Percentiles rank a stretch among this genome's conserved stretches.
These are phyloP conservation scores for Penicillium thymicola DNA, from an alignment of 2,329 filamentous ascomycete species.

Conservation along the genomic window DNA sequence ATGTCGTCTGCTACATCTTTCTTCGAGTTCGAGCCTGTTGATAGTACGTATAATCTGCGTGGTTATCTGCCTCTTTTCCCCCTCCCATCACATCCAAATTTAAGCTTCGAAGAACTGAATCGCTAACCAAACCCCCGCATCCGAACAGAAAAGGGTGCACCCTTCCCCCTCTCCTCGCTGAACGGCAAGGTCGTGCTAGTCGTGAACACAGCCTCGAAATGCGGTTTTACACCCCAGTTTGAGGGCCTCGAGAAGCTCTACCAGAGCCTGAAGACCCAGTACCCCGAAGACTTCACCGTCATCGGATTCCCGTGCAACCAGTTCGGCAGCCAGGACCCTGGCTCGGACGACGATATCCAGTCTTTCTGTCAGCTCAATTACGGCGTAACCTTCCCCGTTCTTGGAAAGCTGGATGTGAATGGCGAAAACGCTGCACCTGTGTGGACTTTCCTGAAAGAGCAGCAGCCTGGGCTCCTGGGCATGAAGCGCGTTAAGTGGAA, in stretches of 20 bases:
- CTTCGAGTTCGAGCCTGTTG: conserved; percentile 58
- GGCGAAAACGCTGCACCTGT: conserved; percentile 75
- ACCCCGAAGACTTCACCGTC: conserved; percentile 77
- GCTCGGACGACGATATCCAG: conserved; percentile 75
- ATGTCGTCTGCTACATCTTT: conserved; percentile 59
- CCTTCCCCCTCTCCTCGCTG: conserved; percentile 67
- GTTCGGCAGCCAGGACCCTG: conserved; percentile 87
- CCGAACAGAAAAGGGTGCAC: conserved; percentile 65
- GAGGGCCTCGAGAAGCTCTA: conserved; percentile 86
- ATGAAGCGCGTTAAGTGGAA: conserved; percentile 97
- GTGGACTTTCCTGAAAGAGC: conserved; percentile 69
- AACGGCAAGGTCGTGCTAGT: conserved; percentile 91
- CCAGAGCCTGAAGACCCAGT: conserved; percentile 66
- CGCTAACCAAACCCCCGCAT: conserved; percentile 5
- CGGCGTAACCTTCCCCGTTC: conserved; percentile 84
- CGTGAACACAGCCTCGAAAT: conserved; percentile 98
- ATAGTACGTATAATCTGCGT: conserved; percentile 45
- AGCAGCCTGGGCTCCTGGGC: conserved; percentile 78
- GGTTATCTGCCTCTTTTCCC: not conserved
- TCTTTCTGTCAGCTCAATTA: conserved; percentile 90
- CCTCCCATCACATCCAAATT: not conserved
- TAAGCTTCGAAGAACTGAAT: not conserved
- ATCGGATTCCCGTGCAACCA: conserved; percentile 99
- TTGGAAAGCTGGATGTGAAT: conserved; percentile 93
- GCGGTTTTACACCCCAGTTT: conserved; percentile 97